A percentile compares a stretch with the other conserved stretches of the same genome.
Evolutionary conservation across 2,329 filamentous ascomycete genomes (phyloP).

Genomic region (Diplodia intermedia): DNA sequence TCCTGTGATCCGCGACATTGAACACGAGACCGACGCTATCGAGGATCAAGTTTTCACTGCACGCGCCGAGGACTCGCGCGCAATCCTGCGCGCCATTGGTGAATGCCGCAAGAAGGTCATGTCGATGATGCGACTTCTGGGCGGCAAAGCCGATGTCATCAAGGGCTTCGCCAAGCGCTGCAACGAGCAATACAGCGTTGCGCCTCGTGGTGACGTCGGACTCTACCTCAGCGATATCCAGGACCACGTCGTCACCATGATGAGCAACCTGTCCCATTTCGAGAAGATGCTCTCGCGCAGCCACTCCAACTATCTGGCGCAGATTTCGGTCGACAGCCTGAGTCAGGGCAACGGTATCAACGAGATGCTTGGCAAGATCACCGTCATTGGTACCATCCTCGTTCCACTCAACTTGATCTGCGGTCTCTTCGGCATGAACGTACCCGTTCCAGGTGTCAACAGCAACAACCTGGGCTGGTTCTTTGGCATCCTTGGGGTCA

Average conservation of each 20-base stretch:
- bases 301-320: slow-evolving; percentile 95
- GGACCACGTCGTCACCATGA: slow-evolving; percentile 99
- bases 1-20: slow-evolving; percentile 84
- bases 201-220: slow-evolving; percentile 93
- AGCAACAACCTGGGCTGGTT: slow-evolving; percentile 59
- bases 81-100: slow-evolving; percentile 86
- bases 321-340: slow-evolving; percentile 90
- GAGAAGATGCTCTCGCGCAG: slow-evolving; percentile 96
- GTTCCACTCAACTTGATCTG: slow-evolving; percentile 94
- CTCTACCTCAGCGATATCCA: slow-evolving; percentile 97
- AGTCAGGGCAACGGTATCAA: slow-evolving; percentile 88
- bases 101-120: slow-evolving; percentile 93
- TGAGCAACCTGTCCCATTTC: slow-evolving; percentile 92
- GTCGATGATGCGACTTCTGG: slow-evolving; percentile 87
- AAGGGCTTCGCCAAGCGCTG: slow-evolving; percentile 97
- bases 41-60: slow-evolving; percentile 96
- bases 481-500: slow-evolving; percentile 65
- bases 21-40: slow-evolving; percentile 87
- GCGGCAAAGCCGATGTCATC: slow-evolving; percentile 98
- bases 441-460: slow-evolving; percentile 65
- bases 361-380: slow-evolving; percentile 91
- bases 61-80: slow-evolving; percentile 85
- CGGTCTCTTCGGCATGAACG: slow-evolving; percentile 88
- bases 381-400: slow-evolving; percentile 90
- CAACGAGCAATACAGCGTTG: slow-evolving; percentile 96